Evolutionary conservation across 2,329 filamentous ascomycete species (phyloP), one percentile per base, ranked within the genome.

Genomic region (Penicillium psychrosexuale): DNA sequence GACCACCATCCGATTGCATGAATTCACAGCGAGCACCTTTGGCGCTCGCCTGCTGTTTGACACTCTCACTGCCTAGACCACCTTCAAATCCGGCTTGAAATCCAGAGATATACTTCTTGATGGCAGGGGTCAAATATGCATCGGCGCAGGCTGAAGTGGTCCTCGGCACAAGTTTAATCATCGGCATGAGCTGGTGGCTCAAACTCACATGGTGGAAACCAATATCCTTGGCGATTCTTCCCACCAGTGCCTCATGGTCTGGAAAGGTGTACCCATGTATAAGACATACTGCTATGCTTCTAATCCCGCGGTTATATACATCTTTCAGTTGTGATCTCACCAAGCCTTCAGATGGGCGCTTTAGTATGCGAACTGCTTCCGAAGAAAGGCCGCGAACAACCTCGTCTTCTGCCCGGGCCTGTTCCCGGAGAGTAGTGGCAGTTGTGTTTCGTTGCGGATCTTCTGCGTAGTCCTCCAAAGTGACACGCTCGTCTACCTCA

Each of bases 221-320:
- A 61, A 96, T 86, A 15, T 94, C 87, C 55, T 79, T 81, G 0
- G 92, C 92, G 45, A 96, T 77, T 61, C 80, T 82, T 15, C 91
- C 91, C 9, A 96, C 80, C 39, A 91, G 68, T 0, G 86, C 85
- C 69, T 97, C 92, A 64, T 97, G 92, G 47, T 89, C 84, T 1
- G 91, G 91, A 67, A 90, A 97, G 0, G 91, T 96, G 69, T 96
- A 97, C 5, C 88, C 89, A 69, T 97, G 92, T 86, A 96, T 92
- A 56, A 97, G 76, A 65, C 90, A 95, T 1, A 97, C 90, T 3
- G 92, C 91, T 62, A 97, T 87, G 69, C 90, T 95, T 59, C 82
- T 82, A 63, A 95, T 86, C 0, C 89, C 89, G 31, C 80, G 77
- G 58, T 88, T 83, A 59, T 84, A 89, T 3, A 96, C 78, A 6